These are phyloP conservation scores for Eucalyptus pauciflora DNA, from an alignment of 345 rosid species.

Conservation along the genomic window DNA sequence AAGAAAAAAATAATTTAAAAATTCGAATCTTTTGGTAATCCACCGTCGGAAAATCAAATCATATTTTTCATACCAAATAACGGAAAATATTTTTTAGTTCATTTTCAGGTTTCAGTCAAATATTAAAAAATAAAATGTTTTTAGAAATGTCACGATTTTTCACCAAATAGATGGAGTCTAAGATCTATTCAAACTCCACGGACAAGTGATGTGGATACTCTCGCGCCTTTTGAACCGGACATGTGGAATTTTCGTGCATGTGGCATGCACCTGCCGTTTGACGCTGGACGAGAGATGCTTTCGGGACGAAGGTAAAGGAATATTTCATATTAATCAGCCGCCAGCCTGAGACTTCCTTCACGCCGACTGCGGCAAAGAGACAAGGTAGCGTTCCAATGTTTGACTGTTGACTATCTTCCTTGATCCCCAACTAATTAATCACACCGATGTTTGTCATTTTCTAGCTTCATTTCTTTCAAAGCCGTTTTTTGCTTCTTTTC, in stretches of 20 bases:
- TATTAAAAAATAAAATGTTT: too few species aligned
- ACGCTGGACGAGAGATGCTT: background rate
- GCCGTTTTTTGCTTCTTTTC: background rate
- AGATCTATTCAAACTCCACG: background rate
- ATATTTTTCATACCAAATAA: too few species aligned
- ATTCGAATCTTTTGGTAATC: too few species aligned
- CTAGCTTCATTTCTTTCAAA: background rate
- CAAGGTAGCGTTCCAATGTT: background rate
- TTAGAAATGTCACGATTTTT: background rate
- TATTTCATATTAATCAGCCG: background rate
- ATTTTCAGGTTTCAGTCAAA: too few species aligned
- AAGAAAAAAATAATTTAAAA: too few species aligned
- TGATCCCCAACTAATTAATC: background rate
- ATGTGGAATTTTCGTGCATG: background rate
- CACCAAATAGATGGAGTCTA: background rate
- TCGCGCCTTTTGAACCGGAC: background rate
- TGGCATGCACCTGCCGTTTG: background rate
- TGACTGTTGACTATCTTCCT: background rate
- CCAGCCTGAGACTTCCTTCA: background rate
- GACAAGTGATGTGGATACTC: background rate
- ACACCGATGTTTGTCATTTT: background rate
- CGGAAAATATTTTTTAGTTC: too few species aligned
- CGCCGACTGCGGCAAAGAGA: background rate
- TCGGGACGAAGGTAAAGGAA: background rate
- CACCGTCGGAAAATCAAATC: accelerated